Evolutionary conservation across 1,284 basidiomycete species (phyloP).

Genomic region (Puccinia coronata): DNA sequence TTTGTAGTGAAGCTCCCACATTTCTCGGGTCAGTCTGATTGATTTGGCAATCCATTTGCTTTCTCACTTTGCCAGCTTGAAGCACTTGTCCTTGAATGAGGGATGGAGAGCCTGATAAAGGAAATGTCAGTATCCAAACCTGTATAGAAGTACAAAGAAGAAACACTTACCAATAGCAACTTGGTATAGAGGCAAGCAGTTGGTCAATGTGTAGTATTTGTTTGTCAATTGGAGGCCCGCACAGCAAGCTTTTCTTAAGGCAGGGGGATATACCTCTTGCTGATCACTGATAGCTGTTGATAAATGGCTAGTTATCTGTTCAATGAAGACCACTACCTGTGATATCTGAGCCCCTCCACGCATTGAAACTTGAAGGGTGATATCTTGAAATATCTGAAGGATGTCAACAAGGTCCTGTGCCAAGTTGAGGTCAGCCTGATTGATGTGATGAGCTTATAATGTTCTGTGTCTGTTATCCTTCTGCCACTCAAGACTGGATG

Average conservation of each 20-base stretch:
- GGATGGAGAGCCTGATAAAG: too few species aligned
- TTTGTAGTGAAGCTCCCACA: slow-evolving; percentile 1
- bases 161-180: background rate
- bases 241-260: background rate
- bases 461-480: background rate
- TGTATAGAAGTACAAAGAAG: background rate
- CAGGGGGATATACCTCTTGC: too few species aligned
- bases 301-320: too few species aligned
- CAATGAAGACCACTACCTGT: too few species aligned
- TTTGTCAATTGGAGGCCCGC: background rate
- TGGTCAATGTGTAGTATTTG: background rate
- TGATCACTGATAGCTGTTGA: too few species aligned
- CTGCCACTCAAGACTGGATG: slow-evolving; percentile 2
- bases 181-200: slow-evolving; percentile 1
- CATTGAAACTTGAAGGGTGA: slow-evolving; percentile 12
- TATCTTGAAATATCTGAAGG: too few species aligned
- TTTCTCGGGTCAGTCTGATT: background rate
- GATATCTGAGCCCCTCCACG: background rate
- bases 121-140: too few species aligned
- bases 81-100: too few species aligned
- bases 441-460: background rate
- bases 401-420: background rate
- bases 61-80: background rate
- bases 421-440: background rate
- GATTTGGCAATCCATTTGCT: background rate